A percentile compares a stretch with the other conserved stretches of the same genome.
These are phyloP conservation scores for Saturnispora saitoi DNA, from an alignment of 805 yeast genomes.

Conservation along the genomic window DNA sequence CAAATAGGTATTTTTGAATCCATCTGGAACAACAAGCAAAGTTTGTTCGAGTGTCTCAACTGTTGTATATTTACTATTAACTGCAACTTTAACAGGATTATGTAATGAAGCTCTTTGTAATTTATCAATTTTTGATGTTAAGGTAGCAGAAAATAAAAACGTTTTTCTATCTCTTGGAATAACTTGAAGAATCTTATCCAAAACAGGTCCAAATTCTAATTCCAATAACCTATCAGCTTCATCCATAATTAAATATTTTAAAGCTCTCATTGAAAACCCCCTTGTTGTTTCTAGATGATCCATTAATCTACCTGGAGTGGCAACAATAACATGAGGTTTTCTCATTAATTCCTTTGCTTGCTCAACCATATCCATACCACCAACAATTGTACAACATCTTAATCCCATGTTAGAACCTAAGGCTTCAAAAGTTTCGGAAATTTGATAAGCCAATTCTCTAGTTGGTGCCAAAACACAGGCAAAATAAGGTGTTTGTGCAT, in stretches of 20 bases:
- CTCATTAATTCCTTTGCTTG: slow-evolving; percentile 91
- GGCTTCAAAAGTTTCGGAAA: slow-evolving; percentile 92
- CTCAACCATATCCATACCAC: slow-evolving; percentile 98
- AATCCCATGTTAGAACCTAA: slow-evolving; percentile 88
- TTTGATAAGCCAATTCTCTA: slow-evolving; percentile 78
- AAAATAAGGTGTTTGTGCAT: slow-evolving; percentile 78
- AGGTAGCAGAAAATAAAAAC: slow-evolving; percentile 89
- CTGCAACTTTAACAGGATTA: slow-evolving; percentile 87
- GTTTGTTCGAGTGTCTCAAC: slow-evolving; percentile 90
- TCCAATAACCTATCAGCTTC: slow-evolving; percentile 95
- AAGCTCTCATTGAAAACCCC: slow-evolving; percentile 72
- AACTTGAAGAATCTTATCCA: slow-evolving; percentile 74
- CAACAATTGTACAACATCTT: slow-evolving; percentile 82
- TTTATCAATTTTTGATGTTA: slow-evolving; percentile 92
- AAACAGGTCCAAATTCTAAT: slow-evolving; percentile 93
- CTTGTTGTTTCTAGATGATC: slow-evolving; percentile 91
- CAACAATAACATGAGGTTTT: slow-evolving; percentile 90
- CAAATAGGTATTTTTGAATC: slow-evolving; percentile 81
- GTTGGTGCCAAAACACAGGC: slow-evolving; percentile 86
- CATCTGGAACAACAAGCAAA: slow-evolving; percentile 85
- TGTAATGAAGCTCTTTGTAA: slow-evolving; percentile 85
- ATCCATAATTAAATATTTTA: slow-evolving; percentile 85
- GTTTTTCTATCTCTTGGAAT: slow-evolving; percentile 82
- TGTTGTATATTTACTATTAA: slow-evolving; percentile 80
- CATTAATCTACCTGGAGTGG: slow-evolving; percentile 84